A percentile compares a stretch with the other conserved stretches of the same genome.
phyloP scores from a whole-genome alignment of 2,329 filamentous ascomycete species.

The Bipolaris zeicola region DNA sequence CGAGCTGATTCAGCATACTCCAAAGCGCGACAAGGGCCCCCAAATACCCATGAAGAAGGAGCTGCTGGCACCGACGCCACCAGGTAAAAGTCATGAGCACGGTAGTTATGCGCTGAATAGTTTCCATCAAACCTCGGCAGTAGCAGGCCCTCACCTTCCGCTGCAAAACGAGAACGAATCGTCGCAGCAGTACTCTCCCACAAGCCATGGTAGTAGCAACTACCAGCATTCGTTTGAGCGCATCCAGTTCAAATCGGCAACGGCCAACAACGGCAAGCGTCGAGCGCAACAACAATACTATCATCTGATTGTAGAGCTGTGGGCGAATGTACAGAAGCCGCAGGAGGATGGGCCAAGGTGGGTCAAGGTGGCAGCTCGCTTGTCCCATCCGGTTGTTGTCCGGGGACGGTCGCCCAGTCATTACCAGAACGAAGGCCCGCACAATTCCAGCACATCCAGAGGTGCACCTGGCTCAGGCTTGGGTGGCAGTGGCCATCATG shows the following conservation, averaged over 20 bases:
- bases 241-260: slow-evolving; percentile 93
- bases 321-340: slow-evolving; percentile 45
- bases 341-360: slow-evolving; percentile 39
- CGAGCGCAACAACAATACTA: slow-evolving; percentile 92
- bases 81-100: slow-evolving; percentile 54
- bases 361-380: slow-evolving; percentile 46
- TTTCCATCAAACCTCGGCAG: slow-evolving; percentile 43
- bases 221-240: slow-evolving; percentile 76
- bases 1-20: slow-evolving; percentile 87
- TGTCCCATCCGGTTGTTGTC: slow-evolving; percentile 49
- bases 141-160: slow-evolving; percentile 51
- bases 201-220: slow-evolving; percentile 41
- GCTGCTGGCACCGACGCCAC: slow-evolving; percentile 69
- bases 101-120: slow-evolving; percentile 46
- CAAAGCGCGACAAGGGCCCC: slow-evolving; percentile 87
- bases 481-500: slow-evolving; percentile 52
- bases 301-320: slow-evolving; percentile 78
- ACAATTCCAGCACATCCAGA: slow-evolving; percentile 44
- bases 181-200: slow-evolving; percentile 42
- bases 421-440: slow-evolving; percentile 55
- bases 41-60: slow-evolving; percentile 74
- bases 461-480: slow-evolving; percentile 42
- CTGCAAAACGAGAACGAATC: slow-evolving; percentile 46
- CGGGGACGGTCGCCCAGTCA: slow-evolving; percentile 50
- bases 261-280: slow-evolving; percentile 90